These are phyloP conservation scores for Phytopythium ostracodes DNA, from an alignment of 352 stramenopile genomes.

Conservation along the genomic window DNA sequence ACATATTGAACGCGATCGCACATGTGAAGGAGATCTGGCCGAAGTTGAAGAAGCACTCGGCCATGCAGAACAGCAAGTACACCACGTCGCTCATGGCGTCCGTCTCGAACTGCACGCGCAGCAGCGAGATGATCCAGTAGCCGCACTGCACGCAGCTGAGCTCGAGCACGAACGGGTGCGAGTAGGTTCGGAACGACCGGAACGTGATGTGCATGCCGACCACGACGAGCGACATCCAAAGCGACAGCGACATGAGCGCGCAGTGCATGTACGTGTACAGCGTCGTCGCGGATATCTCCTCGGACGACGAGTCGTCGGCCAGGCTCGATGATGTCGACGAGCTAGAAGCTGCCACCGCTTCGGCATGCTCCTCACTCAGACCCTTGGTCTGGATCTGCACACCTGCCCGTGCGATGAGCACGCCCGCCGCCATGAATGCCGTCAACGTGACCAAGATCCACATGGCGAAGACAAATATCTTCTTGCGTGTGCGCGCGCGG, in stretches of 20 bases:
- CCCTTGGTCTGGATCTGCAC: slow-evolving; percentile 31
- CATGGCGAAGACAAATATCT: slow-evolving; percentile 51
- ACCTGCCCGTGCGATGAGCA: slow-evolving; percentile 50
- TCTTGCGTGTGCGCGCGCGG: slow-evolving; percentile 45
- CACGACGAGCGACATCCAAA: slow-evolving; percentile 75
- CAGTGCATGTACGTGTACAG: slow-evolving; percentile 68
- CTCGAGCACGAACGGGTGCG: slow-evolving; percentile 61
- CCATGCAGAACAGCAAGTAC: slow-evolving; percentile 63
- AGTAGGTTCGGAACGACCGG: slow-evolving; percentile 71
- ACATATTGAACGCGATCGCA: slow-evolving; percentile 78
- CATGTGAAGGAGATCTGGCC: slow-evolving; percentile 78
- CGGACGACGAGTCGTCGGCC: slow-evolving; percentile 2
- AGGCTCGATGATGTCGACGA: neutral
- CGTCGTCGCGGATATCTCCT: neutral
- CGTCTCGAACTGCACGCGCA: slow-evolving; percentile 57
- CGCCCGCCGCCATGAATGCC: slow-evolving; percentile 51
- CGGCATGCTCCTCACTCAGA: neutral
- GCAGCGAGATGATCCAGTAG: slow-evolving; percentile 65
- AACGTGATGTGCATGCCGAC: slow-evolving; percentile 75
- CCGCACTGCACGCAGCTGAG: slow-evolving; percentile 63
- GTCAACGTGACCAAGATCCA: slow-evolving; percentile 57
- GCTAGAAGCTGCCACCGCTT: slow-evolving; percentile 9
- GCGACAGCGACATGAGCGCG: slow-evolving; percentile 66
- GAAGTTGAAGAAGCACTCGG: slow-evolving; percentile 78
- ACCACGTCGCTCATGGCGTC: slow-evolving; percentile 33